Conservation (phyloP, 345 rosid genomes). For the Cardamine chenopodiifolia region DNA sequence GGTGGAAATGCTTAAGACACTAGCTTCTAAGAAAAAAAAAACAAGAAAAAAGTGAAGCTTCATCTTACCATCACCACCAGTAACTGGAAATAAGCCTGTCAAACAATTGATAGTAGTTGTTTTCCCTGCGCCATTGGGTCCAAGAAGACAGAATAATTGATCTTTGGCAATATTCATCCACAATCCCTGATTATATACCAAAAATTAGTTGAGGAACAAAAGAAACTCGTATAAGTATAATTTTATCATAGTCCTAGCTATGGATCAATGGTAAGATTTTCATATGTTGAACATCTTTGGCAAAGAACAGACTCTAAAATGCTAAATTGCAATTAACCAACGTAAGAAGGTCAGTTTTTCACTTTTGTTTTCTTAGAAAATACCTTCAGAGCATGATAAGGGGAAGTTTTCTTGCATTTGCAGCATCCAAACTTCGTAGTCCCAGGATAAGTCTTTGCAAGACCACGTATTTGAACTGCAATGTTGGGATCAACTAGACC, state of each 20-base stretch:
- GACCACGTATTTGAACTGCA: conserved; percentile 86
- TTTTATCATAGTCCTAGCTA: not conserved
- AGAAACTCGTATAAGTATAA: not conserved
- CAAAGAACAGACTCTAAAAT: not conserved
- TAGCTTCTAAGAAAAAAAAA: not conserved
- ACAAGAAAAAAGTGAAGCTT: conserved; percentile 22
- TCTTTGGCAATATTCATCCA: conserved; percentile 85
- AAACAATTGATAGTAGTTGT: conserved; percentile 83
- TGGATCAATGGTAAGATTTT: not conserved
- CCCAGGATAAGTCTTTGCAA: conserved; percentile 77
- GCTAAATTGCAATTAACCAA: not conserved
- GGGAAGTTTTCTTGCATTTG: conserved; percentile 78
- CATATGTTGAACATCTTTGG: not conserved
- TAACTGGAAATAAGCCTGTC: conserved; percentile 84
- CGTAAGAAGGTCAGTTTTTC: not conserved
- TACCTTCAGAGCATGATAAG: conserved; percentile 86
- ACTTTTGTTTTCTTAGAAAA: not conserved
- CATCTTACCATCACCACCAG: conserved; percentile 77
- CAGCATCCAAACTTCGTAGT: conserved; percentile 58
- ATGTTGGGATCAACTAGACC: conserved; percentile 56
- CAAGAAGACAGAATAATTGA: conserved; percentile 92
- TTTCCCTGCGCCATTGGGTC: conserved; percentile 97
- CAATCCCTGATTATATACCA: conserved; percentile 55
- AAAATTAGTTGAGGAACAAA: conserved; percentile 4
- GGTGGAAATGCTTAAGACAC: not conserved